Conservation (phyloP, 805 yeast genomes). For the Diddensiella transvaalensis region DNA sequence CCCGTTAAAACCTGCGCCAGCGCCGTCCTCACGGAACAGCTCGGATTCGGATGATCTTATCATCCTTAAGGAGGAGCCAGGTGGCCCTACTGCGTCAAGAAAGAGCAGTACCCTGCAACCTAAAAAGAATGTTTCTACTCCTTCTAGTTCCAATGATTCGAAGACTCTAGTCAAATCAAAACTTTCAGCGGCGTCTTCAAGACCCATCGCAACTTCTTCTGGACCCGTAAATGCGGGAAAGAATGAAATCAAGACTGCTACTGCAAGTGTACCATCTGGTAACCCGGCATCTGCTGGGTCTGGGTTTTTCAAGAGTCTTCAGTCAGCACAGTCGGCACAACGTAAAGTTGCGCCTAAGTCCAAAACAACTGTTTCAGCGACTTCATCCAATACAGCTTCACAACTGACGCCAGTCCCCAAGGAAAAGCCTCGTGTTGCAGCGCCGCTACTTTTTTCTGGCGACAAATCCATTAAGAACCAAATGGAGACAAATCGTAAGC, state of each 20-base stretch:
- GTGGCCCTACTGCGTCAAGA: not conserved
- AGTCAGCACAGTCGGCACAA: slow-evolving; percentile 5
- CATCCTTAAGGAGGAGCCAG: no score
- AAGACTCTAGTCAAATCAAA: not conserved
- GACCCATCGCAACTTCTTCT: not conserved
- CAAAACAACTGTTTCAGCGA: not conserved
- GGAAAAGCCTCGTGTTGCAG: slow-evolving; percentile 2
- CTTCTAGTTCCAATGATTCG: not conserved
- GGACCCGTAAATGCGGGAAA: not conserved
- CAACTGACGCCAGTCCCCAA: slow-evolving; percentile 2
- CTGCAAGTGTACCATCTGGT: not conserved
- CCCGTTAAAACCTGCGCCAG: not conserved
- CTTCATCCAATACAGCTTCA: no score
- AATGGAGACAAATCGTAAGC: slow-evolving; percentile 4
- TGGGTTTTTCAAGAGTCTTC: slow-evolving; percentile 13
- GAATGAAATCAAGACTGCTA: not conserved
- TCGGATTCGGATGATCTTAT: not conserved
- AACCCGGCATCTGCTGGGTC: slow-evolving; percentile 3
- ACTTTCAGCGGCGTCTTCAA: not conserved
- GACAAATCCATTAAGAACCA: slow-evolving; percentile 16
- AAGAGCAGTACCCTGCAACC: not conserved
- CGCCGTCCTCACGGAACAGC: not conserved
- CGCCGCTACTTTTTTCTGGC: slow-evolving; percentile 17
- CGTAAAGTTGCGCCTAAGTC: not conserved
- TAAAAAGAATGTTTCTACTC: not conserved